Conservation (phyloP, 192 early-diverging fungal species). For the Helicostylum pulchrum region DNA sequence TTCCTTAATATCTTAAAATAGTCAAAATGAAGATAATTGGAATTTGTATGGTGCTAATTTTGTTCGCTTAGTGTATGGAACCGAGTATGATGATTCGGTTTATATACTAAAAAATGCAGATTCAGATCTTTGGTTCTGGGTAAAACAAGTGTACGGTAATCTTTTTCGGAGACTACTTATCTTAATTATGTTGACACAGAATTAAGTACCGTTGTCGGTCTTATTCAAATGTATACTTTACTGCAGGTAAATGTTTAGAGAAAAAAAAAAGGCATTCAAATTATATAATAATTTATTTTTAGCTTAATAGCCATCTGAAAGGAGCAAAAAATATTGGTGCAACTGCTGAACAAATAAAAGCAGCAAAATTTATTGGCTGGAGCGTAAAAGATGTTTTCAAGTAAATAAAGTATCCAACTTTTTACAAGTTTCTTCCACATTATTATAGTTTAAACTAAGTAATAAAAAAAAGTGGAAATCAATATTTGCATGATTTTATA, state of each 20-base stretch:
- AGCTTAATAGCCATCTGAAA: slow-evolving; percentile 14
- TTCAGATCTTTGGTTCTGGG: background rate
- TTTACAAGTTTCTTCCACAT: background rate
- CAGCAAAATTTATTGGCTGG: slow-evolving; percentile 1
- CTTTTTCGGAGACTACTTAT: slow-evolving; percentile 15
- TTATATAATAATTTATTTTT: slow-evolving; percentile 10
- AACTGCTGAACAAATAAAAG: slow-evolving; percentile 13
- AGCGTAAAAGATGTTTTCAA: background rate
- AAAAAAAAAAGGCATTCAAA: no score
- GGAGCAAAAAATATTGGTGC: slow-evolving; percentile 24
- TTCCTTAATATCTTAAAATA: no score
- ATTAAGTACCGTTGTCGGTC: slow-evolving; percentile 1
- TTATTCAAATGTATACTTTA: slow-evolving; percentile 1
- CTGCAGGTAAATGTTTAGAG: no score
- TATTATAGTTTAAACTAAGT: slow-evolving; percentile 20
- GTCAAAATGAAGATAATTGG: no score
- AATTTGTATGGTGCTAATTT: no score
- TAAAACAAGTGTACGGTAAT: slow-evolving; percentile 23
- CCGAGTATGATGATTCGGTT: no score
- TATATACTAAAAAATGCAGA: background rate
- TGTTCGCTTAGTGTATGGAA: no score
- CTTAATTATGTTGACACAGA: slow-evolving; percentile 19
- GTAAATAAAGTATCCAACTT: background rate
- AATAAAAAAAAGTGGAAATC: background rate
- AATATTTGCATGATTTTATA: no score